These are phyloP conservation scores for Fusarium nelsonii DNA, from an alignment of 2,329 filamentous ascomycete genomes.

Conservation along the genomic window DNA sequence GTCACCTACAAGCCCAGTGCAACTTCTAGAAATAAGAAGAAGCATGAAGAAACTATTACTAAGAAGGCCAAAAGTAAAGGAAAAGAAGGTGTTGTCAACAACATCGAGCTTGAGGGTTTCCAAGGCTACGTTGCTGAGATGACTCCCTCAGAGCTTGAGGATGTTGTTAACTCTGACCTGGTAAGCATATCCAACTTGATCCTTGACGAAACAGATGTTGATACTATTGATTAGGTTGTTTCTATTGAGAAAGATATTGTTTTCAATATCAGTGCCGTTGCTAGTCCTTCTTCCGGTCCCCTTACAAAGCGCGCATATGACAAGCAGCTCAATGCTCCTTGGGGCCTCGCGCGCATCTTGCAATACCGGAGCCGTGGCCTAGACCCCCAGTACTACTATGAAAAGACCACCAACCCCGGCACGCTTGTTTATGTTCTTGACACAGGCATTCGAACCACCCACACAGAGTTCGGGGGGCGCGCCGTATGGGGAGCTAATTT, in stretches of 20 bases:
- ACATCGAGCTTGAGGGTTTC: background rate
- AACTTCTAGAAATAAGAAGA: background rate
- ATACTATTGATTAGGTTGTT: background rate
- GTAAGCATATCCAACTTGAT: background rate
- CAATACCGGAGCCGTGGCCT: background rate
- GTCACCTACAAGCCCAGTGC: constrained; percentile 18
- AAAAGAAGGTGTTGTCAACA: constrained; percentile 19
- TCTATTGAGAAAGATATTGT: constrained; percentile 23
- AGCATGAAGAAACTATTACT: constrained; percentile 1
- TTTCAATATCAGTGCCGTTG: constrained; percentile 5
- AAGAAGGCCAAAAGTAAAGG: constrained; percentile 18
- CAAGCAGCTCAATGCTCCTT: constrained; percentile 12
- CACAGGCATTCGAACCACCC: constrained; percentile 56
- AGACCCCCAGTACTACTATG: constrained; percentile 42
- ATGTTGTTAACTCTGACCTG: constrained; percentile 14
- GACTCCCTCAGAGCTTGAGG: background rate
- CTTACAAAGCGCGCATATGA: background rate
- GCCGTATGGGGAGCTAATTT: constrained; percentile 48
- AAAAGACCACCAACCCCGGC: constrained; percentile 38
- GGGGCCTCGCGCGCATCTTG: constrained; percentile 24
- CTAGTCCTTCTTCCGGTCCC: background rate
- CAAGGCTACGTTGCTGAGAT: constrained; percentile 33
- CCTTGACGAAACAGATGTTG: rapidly evolving
- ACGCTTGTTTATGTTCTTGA: constrained; percentile 58
- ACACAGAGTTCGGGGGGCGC: constrained; percentile 49